Percentiles rank a stretch among this genome's conserved stretches.
These are phyloP conservation scores for Warburgia ugandensis DNA, from an alignment of 164 flowering plant species.

Conservation along the genomic window DNA sequence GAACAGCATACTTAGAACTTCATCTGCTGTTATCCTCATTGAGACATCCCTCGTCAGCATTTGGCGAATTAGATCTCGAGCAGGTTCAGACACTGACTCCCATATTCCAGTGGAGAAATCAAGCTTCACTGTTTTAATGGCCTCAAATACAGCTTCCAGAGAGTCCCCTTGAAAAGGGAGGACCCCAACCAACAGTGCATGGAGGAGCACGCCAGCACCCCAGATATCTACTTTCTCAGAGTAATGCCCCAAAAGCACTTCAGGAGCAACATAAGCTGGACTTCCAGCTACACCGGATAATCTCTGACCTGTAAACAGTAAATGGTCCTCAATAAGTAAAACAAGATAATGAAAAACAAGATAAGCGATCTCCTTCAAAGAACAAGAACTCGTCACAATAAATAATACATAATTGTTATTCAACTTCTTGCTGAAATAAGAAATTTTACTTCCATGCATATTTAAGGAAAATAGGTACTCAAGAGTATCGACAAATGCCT, in stretches of 20 bases:
- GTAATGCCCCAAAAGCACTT: slow-evolving; percentile 75
- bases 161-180: slow-evolving; percentile 91
- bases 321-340: not conserved
- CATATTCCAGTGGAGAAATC: slow-evolving; percentile 69
- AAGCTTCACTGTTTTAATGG: slow-evolving; percentile 65
- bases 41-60: slow-evolving; percentile 83
- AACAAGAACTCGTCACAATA: no score
- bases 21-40: slow-evolving; percentile 76
- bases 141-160: slow-evolving; percentile 74
- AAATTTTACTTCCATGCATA: no score
- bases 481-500: no score
- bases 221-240: slow-evolving; percentile 92
- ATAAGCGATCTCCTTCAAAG: no score
- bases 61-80: slow-evolving; percentile 66
- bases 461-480: no score
- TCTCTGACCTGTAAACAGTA: slow-evolving; percentile 57
- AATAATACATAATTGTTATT: no score
- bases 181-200: slow-evolving; percentile 68
- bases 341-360: not conserved
- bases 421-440: no score
- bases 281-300: slow-evolving; percentile 92
- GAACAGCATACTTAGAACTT: slow-evolving; percentile 66
- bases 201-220: slow-evolving; percentile 94
- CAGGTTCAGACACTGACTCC: slow-evolving; percentile 80
- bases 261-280: slow-evolving; percentile 97